Percentiles rank a stretch among this genome's conserved stretches.
These are phyloP conservation scores for Megacollybia marginata DNA, from an alignment of 768 basidiomycete genomes.

Conservation along the genomic window DNA sequence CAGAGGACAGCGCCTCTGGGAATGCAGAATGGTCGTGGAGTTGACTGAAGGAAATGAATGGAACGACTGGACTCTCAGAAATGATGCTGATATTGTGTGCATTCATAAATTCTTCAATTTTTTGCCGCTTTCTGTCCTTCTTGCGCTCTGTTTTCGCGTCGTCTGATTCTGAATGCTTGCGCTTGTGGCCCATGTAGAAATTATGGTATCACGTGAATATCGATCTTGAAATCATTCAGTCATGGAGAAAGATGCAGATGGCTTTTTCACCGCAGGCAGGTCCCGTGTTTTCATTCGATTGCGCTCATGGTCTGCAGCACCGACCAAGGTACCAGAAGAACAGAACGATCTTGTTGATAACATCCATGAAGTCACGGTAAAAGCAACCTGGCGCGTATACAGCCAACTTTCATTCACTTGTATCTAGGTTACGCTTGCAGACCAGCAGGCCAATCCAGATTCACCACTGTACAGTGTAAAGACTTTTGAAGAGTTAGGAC, in stretches of 20 bases:
- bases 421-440: slow-evolving; percentile 84
- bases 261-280: slow-evolving; percentile 64
- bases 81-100: slow-evolving; percentile 73
- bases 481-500: slow-evolving; percentile 90
- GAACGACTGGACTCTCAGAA: slow-evolving; percentile 40
- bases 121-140: slow-evolving; percentile 23
- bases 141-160: slow-evolving; percentile 1
- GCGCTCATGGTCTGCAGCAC: not conserved
- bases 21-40: slow-evolving; percentile 38
- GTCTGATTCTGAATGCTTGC: too few species aligned
- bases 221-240: too few species aligned
- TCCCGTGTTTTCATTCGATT: not conserved
- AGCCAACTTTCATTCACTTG: not conserved
- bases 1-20: slow-evolving; percentile 49
- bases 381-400: not conserved
- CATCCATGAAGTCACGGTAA: not conserved
- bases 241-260: slow-evolving; percentile 75
- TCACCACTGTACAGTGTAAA: slow-evolving; percentile 94
- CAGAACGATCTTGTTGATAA: not conserved
- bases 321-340: not conserved
- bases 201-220: too few species aligned
- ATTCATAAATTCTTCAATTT: slow-evolving; percentile 54
- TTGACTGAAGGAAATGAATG: slow-evolving; percentile 69
- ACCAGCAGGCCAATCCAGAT: slow-evolving; percentile 91
- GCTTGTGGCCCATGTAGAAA: too few species aligned